Percentiles rank a stretch among this genome's conserved stretches.
These are phyloP conservation scores for Clitopilus hobsonii DNA, from an alignment of 768 basidiomycete genomes.

Conservation along the genomic window DNA sequence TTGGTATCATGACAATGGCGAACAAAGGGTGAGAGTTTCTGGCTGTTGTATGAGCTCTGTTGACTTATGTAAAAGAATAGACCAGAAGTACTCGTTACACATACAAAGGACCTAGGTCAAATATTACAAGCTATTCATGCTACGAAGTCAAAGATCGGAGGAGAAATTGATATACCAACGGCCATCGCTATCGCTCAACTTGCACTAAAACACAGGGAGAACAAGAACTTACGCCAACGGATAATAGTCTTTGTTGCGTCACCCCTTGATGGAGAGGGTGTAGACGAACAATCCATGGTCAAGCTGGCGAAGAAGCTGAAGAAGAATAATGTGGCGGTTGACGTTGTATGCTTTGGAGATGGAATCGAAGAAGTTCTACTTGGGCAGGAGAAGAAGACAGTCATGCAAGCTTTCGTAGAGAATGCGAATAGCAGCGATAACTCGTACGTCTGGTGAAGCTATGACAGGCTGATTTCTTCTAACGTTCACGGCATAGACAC, in stretches of 20 bases:
- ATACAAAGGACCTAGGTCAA: constrained; percentile 93
- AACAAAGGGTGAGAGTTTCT: constrained; percentile 73
- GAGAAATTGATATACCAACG: constrained; percentile 82
- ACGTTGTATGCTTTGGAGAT: constrained; percentile 88
- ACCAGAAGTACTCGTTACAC: constrained; percentile 93
- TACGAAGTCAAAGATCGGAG: constrained; percentile 69
- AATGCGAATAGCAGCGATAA: constrained; percentile 79
- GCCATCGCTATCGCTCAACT: constrained; percentile 92
- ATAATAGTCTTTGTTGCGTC: constrained; percentile 93
- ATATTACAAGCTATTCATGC: constrained; percentile 77
- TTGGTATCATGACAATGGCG: constrained; percentile 98
- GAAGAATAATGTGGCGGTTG: constrained; percentile 98
- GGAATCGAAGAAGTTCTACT: constrained; percentile 60
- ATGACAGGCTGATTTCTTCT: neutral
- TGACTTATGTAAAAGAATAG: constrained; percentile 32
- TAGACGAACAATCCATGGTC: constrained; percentile 76
- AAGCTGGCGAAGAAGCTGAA: constrained; percentile 95
- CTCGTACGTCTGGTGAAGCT: constrained; percentile 50
- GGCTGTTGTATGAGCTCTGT: neutral
- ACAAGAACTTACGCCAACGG: constrained; percentile 96
- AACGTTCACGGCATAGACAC: constrained; percentile 49
- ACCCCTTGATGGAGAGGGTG: constrained; percentile 66
- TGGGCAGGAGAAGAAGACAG: constrained; percentile 56
- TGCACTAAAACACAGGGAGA: constrained; percentile 94
- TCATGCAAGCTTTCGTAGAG: constrained; percentile 81